Base-by-base conservation (phyloP, 257 asterid genomes). In the Solanum boliviense region DNA sequence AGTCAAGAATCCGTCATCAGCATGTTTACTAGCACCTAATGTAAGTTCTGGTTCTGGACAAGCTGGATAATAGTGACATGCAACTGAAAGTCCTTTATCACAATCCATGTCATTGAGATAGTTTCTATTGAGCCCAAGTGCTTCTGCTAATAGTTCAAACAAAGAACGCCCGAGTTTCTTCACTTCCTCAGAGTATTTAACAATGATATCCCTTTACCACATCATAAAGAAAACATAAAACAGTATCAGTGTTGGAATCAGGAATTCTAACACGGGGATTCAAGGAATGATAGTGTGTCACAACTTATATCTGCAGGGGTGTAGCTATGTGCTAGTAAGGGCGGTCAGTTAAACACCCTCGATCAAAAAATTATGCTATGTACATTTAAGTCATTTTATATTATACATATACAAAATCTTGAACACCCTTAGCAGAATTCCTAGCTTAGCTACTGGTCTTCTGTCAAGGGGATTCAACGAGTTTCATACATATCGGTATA, bases 31-130 rank as follows among this genome's bases (percentile, higher is more conserved):
- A 56, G 87, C 35, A 58, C 74, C 87, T 79, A 86, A 9, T 0
- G 88, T 86, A 2, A 32, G 76, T 70, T 86, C 62, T 72, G 88
- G 85, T 74, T 86, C 84, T 5, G 88, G 88, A 46, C 88, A 86
- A 73, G 85, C 13, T 1, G 88, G 88, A 46, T 86, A 86, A 29
- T 86, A 74, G 60, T 86, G 84, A n/a, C 84, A 52, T 18, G 9
- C 46, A n/a, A 86, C 38, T 21, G 58, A 56, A 6, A 73, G 74
- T 39, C 84, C 88, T 16, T 32, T 56, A 5, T 32, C 84, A 16
- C 85, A 86, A 13, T 86, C 85, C 60, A 86, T 48, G 2, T 75
- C 84, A 11, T 9, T 56, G 7, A 86, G 62, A 25, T 86, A 34
- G 35, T n/a, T 56, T 18, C 65, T 56, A 13, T 75, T 16, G 29